Percentiles rank a stretch among this genome's conserved stretches.
Conservation (phyloP, 176 grass and related monocot species). For the Aegilops sharonensis region DNA sequence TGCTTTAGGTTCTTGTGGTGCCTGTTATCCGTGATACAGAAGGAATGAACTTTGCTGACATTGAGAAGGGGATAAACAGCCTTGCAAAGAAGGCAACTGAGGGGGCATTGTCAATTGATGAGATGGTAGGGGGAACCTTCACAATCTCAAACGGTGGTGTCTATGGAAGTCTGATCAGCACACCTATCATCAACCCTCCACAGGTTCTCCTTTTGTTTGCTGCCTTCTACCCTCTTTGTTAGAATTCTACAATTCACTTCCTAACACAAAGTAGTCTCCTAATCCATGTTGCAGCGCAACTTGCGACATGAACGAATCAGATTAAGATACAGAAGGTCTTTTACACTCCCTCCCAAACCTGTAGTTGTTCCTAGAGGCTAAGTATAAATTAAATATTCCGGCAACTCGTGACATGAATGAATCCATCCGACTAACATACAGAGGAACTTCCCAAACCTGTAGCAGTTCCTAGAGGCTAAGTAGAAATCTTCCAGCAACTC, state of each 20-base stretch:
- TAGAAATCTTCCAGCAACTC: too few relatives aligned
- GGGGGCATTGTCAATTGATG: constrained; percentile 78
- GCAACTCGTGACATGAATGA: too few relatives aligned
- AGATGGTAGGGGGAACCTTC: constrained; percentile 87
- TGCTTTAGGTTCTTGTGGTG: constrained; percentile 70
- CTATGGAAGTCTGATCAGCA: constrained; percentile 85
- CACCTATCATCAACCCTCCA: constrained; percentile 83
- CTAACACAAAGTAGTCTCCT: background rate
- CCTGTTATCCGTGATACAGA: constrained; percentile 72
- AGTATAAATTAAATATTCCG: too few relatives aligned
- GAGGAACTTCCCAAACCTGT: too few relatives aligned
- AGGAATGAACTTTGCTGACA: constrained; percentile 69
- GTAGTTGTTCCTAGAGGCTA: too few relatives aligned
- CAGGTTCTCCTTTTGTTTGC: constrained; percentile 41
- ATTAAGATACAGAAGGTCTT: too few relatives aligned
- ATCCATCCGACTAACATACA: too few relatives aligned
- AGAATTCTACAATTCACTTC: background rate
- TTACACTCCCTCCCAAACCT: too few relatives aligned
- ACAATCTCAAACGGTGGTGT: constrained; percentile 87
- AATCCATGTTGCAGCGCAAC: too few relatives aligned
- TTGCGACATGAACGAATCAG: too few relatives aligned
- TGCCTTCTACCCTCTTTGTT: background rate
- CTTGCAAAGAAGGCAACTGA: constrained; percentile 79
- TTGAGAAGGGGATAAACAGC: constrained; percentile 77
- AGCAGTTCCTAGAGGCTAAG: too few relatives aligned